Percentiles rank a stretch among this genome's conserved stretches.
Evolutionary conservation across 495 filamentous ascomycete species (phyloP).

Genomic region (Hypoxylon subgilvum): DNA sequence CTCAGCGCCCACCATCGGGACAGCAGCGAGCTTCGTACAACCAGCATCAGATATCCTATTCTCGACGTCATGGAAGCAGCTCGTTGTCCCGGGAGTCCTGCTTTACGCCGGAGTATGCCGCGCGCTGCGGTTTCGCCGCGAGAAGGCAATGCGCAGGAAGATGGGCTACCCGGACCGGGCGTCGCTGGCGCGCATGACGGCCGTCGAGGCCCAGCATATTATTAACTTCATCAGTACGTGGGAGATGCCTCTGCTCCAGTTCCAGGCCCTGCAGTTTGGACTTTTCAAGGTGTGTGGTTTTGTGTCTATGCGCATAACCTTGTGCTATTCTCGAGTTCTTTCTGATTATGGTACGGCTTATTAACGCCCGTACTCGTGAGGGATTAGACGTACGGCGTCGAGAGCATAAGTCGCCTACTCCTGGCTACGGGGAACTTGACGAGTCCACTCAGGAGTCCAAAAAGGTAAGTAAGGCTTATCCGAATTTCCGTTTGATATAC

Average conservation of each 20-base stretch:
- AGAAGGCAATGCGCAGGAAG: conserved; percentile 52
- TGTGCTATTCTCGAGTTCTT: too few species aligned
- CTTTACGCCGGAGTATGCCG: conserved; percentile 45
- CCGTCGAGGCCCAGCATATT: conserved; percentile 64
- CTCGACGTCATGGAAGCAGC: conserved; percentile 23
- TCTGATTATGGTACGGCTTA: too few species aligned
- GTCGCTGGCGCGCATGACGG: conserved; percentile 66
- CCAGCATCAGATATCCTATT: conserved; percentile 1
- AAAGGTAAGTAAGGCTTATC: conserved; percentile 56
- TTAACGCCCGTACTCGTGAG: neutral
- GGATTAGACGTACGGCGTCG: conserved; percentile 68
- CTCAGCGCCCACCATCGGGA: neutral
- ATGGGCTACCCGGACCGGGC: conserved; percentile 61
- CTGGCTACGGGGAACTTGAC: conserved; percentile 65
- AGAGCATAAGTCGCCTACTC: conserved; percentile 64
- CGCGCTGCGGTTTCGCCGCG: conserved; percentile 57
- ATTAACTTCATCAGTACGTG: conserved; percentile 54
- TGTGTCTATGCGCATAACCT: neutral
- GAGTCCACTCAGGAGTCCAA: conserved; percentile 56
- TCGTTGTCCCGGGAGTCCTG: conserved; percentile 22
- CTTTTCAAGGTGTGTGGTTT: conserved; percentile 60
- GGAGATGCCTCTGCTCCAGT: conserved; percentile 65
- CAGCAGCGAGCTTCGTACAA: neutral
- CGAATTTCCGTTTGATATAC: neutral
- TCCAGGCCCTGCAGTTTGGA: conserved; percentile 66